Conservation (phyloP, 163 green algal species). For the Chloromonas sp. region DNA sequence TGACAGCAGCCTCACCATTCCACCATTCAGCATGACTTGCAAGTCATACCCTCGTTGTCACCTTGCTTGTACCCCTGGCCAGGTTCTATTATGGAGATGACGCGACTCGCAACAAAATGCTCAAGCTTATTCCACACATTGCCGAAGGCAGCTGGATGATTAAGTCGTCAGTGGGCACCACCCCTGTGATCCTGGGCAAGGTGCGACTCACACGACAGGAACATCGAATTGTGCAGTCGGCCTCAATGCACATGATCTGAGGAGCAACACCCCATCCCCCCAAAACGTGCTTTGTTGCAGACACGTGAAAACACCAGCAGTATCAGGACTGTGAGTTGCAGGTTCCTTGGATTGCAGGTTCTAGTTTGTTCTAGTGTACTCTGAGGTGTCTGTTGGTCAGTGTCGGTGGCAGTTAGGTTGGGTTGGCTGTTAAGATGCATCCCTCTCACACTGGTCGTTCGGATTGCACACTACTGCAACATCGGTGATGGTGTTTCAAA, state of each 20-base stretch:
- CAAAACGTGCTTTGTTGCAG: slow-evolving; percentile 40
- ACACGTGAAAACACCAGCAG: not conserved
- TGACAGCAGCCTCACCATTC: too few species aligned
- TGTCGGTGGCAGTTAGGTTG: too few species aligned
- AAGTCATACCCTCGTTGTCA: too few species aligned
- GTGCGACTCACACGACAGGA: slow-evolving; percentile 34
- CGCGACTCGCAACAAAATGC: slow-evolving; percentile 58
- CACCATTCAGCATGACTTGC: too few species aligned
- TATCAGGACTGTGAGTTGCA: not conserved
- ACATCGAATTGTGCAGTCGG: too few species aligned
- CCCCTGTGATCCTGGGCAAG: slow-evolving; percentile 83
- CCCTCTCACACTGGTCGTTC: too few species aligned
- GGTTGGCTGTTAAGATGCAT: too few species aligned
- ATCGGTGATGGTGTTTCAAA: slow-evolving; percentile 11
- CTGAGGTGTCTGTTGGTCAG: too few species aligned
- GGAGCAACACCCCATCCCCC: too few species aligned
- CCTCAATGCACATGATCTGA: not conserved
- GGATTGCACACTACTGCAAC: not conserved
- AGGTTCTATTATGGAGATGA: slow-evolving; percentile 71
- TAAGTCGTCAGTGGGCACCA: slow-evolving; percentile 81
- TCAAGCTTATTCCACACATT: slow-evolving; percentile 92
- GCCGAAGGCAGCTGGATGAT: slow-evolving; percentile 81
- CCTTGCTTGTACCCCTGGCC: not conserved
- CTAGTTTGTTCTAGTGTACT: not conserved
- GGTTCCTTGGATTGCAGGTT: not conserved